phyloP scores from a whole-genome alignment of 2,329 filamentous ascomycete species.

The Claviceps sp. region DNA sequence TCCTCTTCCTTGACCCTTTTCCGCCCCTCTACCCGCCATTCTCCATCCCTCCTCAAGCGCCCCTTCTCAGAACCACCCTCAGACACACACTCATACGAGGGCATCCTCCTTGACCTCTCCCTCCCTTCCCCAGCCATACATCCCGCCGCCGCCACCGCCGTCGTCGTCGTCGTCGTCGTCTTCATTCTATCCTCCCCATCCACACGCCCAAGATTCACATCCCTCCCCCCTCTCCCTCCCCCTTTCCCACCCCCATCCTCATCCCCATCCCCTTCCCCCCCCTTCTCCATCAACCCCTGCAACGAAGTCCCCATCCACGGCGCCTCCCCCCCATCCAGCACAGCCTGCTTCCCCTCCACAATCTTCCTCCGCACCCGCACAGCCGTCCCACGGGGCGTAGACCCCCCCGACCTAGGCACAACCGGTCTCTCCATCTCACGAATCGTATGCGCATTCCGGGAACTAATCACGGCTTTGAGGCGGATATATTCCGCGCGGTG shows the following conservation, averaged over 20 bases:
- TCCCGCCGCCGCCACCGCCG: conserved; percentile 3
- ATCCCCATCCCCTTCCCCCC: conserved; percentile 17
- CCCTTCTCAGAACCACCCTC: not conserved
- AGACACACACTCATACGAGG: too few relatives aligned
- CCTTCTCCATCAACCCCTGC: conserved; percentile 29
- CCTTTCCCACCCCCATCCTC: conserved; percentile 11
- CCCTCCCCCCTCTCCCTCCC: conserved; percentile 15
- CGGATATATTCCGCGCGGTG: conserved; percentile 66
- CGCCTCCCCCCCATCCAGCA: conserved; percentile 5
- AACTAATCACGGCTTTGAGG: conserved; percentile 43
- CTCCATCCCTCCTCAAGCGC: not conserved
- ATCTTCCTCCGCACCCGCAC: conserved; percentile 7
- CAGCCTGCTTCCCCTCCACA: conserved; percentile 12
- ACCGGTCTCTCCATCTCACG: conserved; percentile 38
- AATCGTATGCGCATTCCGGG: conserved; percentile 40
- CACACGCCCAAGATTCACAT: conserved; percentile 1
- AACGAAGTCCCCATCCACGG: conserved; percentile 21
- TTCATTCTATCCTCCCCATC: not conserved
- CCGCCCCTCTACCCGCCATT: not conserved
- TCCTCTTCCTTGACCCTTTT: not conserved
- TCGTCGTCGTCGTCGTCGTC: not conserved
- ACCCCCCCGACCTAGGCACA: conserved; percentile 17
- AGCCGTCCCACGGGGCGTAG: conserved; percentile 13
- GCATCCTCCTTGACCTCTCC: not conserved
- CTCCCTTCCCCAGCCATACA: conserved; percentile 8